Conservation (phyloP, 495 filamentous ascomycete genomes). For the Aspergillus sparsus region DNA sequence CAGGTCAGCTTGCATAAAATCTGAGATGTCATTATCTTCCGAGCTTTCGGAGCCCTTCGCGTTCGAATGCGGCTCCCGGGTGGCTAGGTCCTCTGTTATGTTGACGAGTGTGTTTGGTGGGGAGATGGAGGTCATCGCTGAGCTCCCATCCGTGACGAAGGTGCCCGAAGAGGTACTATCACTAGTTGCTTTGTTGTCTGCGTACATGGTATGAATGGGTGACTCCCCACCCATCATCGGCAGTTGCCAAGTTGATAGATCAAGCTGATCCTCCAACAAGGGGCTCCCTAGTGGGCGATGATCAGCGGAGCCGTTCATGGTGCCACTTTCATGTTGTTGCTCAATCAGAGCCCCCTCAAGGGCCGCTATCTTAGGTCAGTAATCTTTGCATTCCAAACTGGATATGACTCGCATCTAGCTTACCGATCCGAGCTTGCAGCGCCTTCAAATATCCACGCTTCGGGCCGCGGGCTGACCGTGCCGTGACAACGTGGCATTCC, state of each 20-base stretch:
- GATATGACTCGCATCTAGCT: conserved; percentile 35
- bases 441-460: conserved; percentile 51
- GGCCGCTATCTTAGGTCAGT: background rate
- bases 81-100: background rate
- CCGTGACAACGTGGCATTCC: conserved; percentile 40
- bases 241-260: background rate
- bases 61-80: background rate
- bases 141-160: background rate
- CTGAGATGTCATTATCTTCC: background rate
- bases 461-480: conserved; percentile 45
- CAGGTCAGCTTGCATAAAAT: background rate
- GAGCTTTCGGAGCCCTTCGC: background rate
- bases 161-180: background rate
- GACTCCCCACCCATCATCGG: background rate
- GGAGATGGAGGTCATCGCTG: background rate
- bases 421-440: conserved; percentile 41
- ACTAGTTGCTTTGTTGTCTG: background rate
- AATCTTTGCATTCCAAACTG: background rate
- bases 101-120: background rate
- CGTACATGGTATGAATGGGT: background rate
- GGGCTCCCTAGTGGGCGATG: background rate
- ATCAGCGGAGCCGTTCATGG: background rate
- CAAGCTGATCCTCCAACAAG: background rate
- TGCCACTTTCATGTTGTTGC: background rate
- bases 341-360: background rate